A percentile compares a stretch with the other conserved stretches of the same genome.
Conservation (phyloP, 129 eudicot genomes). For the Sambucus nigra region DNA sequence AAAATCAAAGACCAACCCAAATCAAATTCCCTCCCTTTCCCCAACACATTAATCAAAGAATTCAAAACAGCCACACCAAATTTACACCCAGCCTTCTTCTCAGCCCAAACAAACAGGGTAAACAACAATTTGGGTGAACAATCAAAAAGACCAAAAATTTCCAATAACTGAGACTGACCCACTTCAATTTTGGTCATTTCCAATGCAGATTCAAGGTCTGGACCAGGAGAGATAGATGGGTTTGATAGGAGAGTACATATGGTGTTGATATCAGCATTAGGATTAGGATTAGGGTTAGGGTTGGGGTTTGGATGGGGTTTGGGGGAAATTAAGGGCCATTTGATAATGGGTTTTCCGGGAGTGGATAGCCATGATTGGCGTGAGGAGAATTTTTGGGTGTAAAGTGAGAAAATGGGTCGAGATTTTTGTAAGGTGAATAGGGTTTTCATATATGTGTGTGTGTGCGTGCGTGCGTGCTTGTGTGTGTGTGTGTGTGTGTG, state of each 20-base stretch:
- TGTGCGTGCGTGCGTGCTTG: too few species aligned
- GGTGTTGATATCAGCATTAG: slow-evolving; percentile 10
- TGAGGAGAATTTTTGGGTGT: not conserved
- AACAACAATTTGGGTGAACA: slow-evolving; percentile 38
- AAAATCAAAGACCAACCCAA: slow-evolving; percentile 33
- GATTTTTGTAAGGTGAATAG: slow-evolving; percentile 3
- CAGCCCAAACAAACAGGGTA: slow-evolving; percentile 40
- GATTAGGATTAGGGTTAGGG: slow-evolving; percentile 28
- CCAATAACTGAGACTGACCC: slow-evolving; percentile 7
- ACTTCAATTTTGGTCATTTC: slow-evolving; percentile 11
- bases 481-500: not conserved
- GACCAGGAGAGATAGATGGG: slow-evolving; percentile 32
- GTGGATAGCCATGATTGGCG: slow-evolving; percentile 1
- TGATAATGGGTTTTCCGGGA: slow-evolving; percentile 12
- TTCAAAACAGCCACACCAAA: slow-evolving; percentile 27
- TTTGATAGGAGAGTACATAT: slow-evolving; percentile 22
- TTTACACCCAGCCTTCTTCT: slow-evolving; percentile 16
- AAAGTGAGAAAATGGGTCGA: slow-evolving; percentile 13
- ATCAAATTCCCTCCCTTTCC: slow-evolving; percentile 35
- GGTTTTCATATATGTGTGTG: slow-evolving; percentile 11
- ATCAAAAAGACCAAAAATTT: slow-evolving; percentile 28
- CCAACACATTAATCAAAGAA: slow-evolving; percentile 36
- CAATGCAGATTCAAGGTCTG: slow-evolving; percentile 34
- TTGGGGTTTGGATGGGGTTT: not conserved
- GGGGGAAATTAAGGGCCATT: slow-evolving; percentile 1